Percentiles rank a stretch among this genome's conserved stretches.
phyloP scores from a whole-genome alignment of 495 filamentous ascomycete genomes.

The Tricharina praecox region DNA sequence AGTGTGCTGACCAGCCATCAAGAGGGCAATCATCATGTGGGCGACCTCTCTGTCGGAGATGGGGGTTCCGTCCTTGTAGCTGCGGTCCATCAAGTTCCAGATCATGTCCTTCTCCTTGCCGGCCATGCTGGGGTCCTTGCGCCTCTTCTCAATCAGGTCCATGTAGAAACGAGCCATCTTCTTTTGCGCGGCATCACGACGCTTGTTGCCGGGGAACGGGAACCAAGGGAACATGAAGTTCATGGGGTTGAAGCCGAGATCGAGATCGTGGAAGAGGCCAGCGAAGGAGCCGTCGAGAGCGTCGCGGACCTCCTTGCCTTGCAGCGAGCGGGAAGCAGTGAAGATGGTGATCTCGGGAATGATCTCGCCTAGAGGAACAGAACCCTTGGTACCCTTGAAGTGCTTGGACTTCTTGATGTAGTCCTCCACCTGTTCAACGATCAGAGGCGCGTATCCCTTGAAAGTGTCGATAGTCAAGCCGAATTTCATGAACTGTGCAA shows the following conservation, averaged over 20 bases:
- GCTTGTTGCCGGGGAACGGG: constrained; percentile 68
- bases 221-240: constrained; percentile 80
- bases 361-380: constrained; percentile 43
- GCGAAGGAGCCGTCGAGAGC: constrained; percentile 60
- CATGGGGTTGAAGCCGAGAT: constrained; percentile 66
- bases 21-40: constrained; percentile 80
- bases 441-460: constrained; percentile 59
- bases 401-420: constrained; percentile 47
- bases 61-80: constrained; percentile 53
- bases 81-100: constrained; percentile 62
- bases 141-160: constrained; percentile 53
- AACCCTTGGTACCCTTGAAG: constrained; percentile 52
- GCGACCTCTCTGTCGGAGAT: constrained; percentile 69
- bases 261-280: constrained; percentile 62
- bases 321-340: constrained; percentile 62
- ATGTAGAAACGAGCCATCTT: constrained; percentile 64
- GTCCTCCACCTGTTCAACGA: constrained; percentile 53
- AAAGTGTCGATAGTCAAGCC: constrained; percentile 64
- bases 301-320: constrained; percentile 63
- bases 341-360: constrained; percentile 80
- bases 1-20: constrained; percentile 83
- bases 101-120: constrained; percentile 54
- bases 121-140: constrained; percentile 27
- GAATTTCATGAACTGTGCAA: constrained; percentile 62
- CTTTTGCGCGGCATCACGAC: constrained; percentile 55